Evolutionary conservation across 305 asterid species (phyloP).

Genomic region (Petunia hybrid): DNA sequence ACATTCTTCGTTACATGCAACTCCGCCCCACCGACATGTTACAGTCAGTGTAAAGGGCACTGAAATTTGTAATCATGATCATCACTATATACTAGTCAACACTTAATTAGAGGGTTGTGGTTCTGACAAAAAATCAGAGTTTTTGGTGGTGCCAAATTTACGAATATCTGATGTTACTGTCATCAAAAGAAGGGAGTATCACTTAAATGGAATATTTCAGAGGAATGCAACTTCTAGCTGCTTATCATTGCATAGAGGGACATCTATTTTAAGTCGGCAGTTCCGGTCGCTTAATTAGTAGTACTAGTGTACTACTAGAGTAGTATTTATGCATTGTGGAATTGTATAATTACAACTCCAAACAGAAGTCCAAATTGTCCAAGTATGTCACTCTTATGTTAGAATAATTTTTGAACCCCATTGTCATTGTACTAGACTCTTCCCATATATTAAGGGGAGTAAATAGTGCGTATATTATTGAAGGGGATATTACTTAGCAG

Average conservation of each 20-base stretch:
- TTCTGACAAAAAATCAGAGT: constrained; percentile 1
- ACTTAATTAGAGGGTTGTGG: neutral
- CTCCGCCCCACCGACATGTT: neutral
- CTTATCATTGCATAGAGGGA: neutral
- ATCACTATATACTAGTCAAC: constrained; percentile 24
- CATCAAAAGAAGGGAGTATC: constrained; percentile 43
- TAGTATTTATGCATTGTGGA: no score
- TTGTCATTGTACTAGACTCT: no score
- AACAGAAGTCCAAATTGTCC: no score
- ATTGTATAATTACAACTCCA: no score
- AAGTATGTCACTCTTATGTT: no score
- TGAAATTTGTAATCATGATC: neutral
- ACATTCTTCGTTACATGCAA: no score
- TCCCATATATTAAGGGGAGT: no score
- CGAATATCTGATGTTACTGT: constrained; percentile 41
- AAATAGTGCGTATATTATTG: no score
- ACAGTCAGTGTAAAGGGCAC: neutral
- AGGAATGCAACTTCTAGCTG: constrained; percentile 22
- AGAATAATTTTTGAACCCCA: no score
- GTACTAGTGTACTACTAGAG: no score
- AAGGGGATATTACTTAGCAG: no score
- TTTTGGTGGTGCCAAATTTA: neutral
- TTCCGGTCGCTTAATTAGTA: neutral
- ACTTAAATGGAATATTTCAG: constrained; percentile 30
- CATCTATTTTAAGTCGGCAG: neutral